These are phyloP conservation scores for Cladosporium sp. DNA, from an alignment of 2,329 filamentous ascomycete genomes.

Conservation along the genomic window DNA sequence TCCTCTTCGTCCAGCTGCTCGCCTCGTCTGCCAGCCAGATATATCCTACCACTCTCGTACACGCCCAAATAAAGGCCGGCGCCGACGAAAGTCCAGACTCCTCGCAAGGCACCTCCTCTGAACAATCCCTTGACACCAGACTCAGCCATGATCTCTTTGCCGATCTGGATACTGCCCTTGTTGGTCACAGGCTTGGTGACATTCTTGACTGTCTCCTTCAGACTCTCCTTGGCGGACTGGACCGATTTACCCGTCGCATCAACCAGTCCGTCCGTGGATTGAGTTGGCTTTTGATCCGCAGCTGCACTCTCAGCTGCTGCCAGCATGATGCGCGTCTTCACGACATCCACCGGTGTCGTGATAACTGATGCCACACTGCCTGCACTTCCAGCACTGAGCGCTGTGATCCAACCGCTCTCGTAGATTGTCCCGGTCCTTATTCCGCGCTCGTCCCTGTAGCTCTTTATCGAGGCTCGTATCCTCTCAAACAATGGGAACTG, in stretches of 20 bases:
- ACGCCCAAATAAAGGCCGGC: slow-evolving; percentile 83
- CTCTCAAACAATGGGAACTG: slow-evolving; percentile 88
- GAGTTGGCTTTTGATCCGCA: slow-evolving; percentile 28
- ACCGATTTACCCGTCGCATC: slow-evolving; percentile 47
- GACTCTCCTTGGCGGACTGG: slow-evolving; percentile 34
- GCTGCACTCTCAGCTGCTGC: slow-evolving; percentile 51
- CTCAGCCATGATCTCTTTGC: slow-evolving; percentile 64
- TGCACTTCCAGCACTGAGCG: slow-evolving; percentile 70
- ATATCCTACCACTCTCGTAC: slow-evolving; percentile 75
- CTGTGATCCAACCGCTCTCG: slow-evolving; percentile 72
- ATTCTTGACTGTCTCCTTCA: slow-evolving; percentile 38
- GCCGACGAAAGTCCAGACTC: slow-evolving; percentile 65
- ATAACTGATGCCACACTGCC: slow-evolving; percentile 74
- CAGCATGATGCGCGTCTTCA: slow-evolving; percentile 90
- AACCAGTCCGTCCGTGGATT: slow-evolving; percentile 29
- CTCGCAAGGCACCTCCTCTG: slow-evolving; percentile 71
- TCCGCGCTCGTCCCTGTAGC: slow-evolving; percentile 45
- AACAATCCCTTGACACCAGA: slow-evolving; percentile 75
- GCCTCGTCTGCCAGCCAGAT: slow-evolving; percentile 48
- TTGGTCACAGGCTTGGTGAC: slow-evolving; percentile 37
- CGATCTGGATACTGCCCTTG: slow-evolving; percentile 58
- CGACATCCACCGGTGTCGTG: slow-evolving; percentile 87
- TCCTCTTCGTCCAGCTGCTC: slow-evolving; percentile 42
- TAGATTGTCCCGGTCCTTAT: slow-evolving; percentile 50
- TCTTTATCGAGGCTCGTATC: slow-evolving; percentile 58